Evolutionary conservation across 352 stramenopile species (phyloP).

Genomic region (Phytophthora pisi): DNA sequence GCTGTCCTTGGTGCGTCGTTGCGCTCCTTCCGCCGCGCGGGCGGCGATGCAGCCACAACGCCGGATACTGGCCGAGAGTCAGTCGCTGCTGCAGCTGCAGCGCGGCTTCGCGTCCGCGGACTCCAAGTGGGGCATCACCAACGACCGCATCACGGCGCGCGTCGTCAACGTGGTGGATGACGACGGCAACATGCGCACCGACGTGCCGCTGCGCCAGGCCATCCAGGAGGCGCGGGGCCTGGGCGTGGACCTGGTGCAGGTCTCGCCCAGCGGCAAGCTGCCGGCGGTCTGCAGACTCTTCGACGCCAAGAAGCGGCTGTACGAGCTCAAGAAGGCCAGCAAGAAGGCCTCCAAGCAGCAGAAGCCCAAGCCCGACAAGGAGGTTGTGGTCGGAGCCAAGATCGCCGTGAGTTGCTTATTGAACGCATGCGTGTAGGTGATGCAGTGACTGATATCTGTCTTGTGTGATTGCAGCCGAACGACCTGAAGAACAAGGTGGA

Average conservation of each 20-base stretch:
- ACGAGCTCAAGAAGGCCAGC: conserved; percentile 66
- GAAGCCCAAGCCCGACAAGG: conserved; percentile 77
- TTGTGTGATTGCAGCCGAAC: conserved; percentile 40
- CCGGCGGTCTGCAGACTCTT: conserved; percentile 69
- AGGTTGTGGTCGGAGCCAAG: conserved; percentile 72
- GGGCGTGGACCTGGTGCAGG: conserved; percentile 79
- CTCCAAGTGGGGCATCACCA: conserved; percentile 60
- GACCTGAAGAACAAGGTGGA: conserved; percentile 78
- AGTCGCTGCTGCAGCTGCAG: conserved; percentile 4
- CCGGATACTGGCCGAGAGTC: conserved; percentile 1
- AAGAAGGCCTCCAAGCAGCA: conserved; percentile 65
- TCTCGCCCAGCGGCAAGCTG: conserved; percentile 47
- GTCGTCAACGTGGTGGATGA: conserved; percentile 65
- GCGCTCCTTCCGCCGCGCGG: conserved; percentile 7
- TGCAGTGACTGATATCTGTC: neutral
- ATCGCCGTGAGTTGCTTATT: conserved; percentile 57
- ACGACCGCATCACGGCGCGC: conserved; percentile 61
- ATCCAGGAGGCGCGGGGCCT: conserved; percentile 50
- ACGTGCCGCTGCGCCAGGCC: conserved; percentile 59
- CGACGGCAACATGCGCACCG: conserved; percentile 49
- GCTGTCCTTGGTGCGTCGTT: conserved; percentile 20
- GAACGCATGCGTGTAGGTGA: neutral
- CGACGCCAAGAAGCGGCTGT: conserved; percentile 77
- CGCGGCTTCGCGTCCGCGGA: conserved; percentile 36
- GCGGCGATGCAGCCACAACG: conserved; percentile 13